Conservation (phyloP, 148 eudicot genomes). For the Rhododendron vialii region DNA sequence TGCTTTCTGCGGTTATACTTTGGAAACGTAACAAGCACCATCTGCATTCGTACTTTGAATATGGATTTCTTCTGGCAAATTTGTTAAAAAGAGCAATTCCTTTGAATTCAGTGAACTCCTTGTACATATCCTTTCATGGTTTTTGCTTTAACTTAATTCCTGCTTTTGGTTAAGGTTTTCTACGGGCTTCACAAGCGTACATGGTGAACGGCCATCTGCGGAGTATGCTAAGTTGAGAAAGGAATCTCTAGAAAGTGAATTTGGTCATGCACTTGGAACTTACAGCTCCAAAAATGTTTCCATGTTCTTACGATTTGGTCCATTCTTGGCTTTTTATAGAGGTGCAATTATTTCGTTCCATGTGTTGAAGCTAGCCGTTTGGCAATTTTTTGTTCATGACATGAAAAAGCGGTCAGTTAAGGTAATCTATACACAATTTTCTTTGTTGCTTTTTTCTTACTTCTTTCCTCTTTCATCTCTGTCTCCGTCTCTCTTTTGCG, state of each 20-base stretch:
- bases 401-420: slow-evolving; percentile 60
- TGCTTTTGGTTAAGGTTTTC: slow-evolving; percentile 57
- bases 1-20: neutral
- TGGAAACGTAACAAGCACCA: neutral
- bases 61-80: neutral
- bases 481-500: neutral
- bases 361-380: slow-evolving; percentile 70
- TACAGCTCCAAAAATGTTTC: slow-evolving; percentile 71
- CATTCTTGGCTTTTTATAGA: slow-evolving; percentile 89
- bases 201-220: slow-evolving; percentile 85
- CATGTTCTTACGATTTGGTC: slow-evolving; percentile 70
- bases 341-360: slow-evolving; percentile 86
- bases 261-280: slow-evolving; percentile 70
- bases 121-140: neutral
- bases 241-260: slow-evolving; percentile 80
- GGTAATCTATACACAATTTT: slow-evolving; percentile 32
- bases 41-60: neutral
- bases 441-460: neutral
- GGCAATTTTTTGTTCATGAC: slow-evolving; percentile 82
- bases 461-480: neutral
- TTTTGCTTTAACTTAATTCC: slow-evolving; percentile 2
- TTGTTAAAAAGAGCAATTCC: neutral
- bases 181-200: slow-evolving; percentile 68
- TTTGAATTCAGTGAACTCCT: neutral
- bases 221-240: slow-evolving; percentile 91